Base-by-base conservation (phyloP, 2,329 filamentous ascomycete species). In the Aspergillus persii region DNA sequence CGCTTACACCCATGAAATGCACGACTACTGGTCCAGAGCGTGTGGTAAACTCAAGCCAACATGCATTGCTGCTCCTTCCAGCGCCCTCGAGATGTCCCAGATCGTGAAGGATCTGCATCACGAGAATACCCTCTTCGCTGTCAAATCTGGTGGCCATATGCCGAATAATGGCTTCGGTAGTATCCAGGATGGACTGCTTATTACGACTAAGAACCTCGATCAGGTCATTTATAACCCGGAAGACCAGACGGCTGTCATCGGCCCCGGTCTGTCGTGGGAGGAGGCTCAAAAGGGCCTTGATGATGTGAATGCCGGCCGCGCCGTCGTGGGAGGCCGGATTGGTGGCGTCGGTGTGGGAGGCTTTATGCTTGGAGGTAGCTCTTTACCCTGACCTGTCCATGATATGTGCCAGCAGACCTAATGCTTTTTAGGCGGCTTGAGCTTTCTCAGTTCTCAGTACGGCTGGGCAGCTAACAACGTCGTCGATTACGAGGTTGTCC, bases 81-180 rank as follows among this genome's bases (percentile, higher is more conserved):
- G 76, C 36, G 74, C 79, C 0, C 71, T 79, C 15, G 82, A 87
- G 65, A 82, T 87, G 41, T 77, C 83, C 0, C 75, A 77, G 8
- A 77, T 84, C n/a, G 76, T 87, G 50, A 77, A 76, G 29, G 74
- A 81, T 31, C 76, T 87, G 11, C 77, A 75, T 7, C 70, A 78
- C 36, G 78, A 78, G 47, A 74, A 77, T 41, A 81, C 81, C 56
- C 71, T 82, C 5, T 83, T 87, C 50, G 85, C 83, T 27, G 77
- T 86, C 71, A 79, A 82, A 68, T 77, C 79, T 9, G 83, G 82
- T 6, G 79, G 79, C 0, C 79, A 81, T 65, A 77, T 78, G 58
- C 77, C 77, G 1, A 81, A 80, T 59, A 77, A 78, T 58, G 77
- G 77, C 39, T 81, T 79, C 58, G 75, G 77, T 4, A 80, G 76